A percentile compares a stretch with the other conserved stretches of the same genome.
phyloP scores from a whole-genome alignment of 2,329 filamentous ascomycete species.

The Colletotrichum australisinense region DNA sequence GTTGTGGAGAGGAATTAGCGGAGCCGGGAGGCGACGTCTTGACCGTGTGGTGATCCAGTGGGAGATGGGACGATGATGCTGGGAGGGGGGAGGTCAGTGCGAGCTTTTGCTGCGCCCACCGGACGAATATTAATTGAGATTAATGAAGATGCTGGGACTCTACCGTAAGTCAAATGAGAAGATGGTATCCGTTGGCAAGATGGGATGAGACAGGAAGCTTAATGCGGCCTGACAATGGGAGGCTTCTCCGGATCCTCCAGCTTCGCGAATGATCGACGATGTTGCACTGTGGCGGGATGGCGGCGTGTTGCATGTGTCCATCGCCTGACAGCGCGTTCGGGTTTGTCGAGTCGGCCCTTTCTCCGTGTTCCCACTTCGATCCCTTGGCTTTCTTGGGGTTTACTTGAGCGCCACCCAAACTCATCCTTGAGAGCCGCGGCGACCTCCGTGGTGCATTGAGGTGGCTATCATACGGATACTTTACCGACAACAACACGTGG shows the following conservation, averaged over 20 bases:
- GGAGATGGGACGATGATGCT: not conserved
- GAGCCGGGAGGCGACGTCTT: constrained; percentile 3
- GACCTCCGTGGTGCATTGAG: not conserved
- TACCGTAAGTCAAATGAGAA: too few species aligned
- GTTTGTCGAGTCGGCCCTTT: constrained; percentile 12
- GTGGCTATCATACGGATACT: not conserved
- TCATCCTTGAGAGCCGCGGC: not conserved
- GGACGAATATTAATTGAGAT: not conserved
- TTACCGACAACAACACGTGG: not conserved
- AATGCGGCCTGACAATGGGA: not conserved
- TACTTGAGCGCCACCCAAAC: not conserved
- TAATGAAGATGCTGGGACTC: not conserved
- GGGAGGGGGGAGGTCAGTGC: constrained; percentile 1
- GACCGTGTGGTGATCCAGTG: not conserved
- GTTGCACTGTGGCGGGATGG: not conserved
- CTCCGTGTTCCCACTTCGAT: constrained; percentile 3
- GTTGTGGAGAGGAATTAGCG: constrained; percentile 16
- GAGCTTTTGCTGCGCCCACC: not conserved
- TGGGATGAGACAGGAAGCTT: not conserved
- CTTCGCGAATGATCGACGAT: not conserved
- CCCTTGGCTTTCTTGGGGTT: not conserved
- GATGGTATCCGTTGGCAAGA: not conserved
- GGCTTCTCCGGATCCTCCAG: not conserved
- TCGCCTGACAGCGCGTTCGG: not conserved
- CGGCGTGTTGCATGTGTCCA: not conserved